Conservation (phyloP, 371 early-diverging fungal genomes). For the Mortierella sp. region DNA sequence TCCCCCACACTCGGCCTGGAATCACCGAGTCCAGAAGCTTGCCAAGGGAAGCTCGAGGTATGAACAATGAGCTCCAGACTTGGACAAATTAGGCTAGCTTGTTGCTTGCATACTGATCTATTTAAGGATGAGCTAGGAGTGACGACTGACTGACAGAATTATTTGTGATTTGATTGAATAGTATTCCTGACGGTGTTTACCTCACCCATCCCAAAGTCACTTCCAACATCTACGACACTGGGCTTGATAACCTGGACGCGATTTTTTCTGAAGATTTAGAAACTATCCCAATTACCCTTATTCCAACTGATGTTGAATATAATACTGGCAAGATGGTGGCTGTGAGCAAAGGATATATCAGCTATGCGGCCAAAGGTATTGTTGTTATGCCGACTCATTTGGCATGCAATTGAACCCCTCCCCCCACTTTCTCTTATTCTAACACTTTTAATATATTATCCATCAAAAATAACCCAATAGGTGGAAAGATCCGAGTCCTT, state of each 20-base stretch:
- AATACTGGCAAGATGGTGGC: slow-evolving; percentile 53
- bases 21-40: slow-evolving; percentile 51
- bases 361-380: slow-evolving; percentile 57
- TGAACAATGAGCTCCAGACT: neutral
- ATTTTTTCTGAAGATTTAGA: slow-evolving; percentile 54
- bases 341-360: slow-evolving; percentile 55
- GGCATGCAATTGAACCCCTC: too few relatives aligned
- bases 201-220: slow-evolving; percentile 29
- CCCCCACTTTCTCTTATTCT: too few relatives aligned
- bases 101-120: too few relatives aligned
- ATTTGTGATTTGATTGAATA: neutral
- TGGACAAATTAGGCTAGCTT: too few relatives aligned
- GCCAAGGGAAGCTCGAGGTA: slow-evolving; percentile 52
- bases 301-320: slow-evolving; percentile 54
- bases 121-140: too few relatives aligned
- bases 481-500: slow-evolving; percentile 57
- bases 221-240: slow-evolving; percentile 40
- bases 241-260: slow-evolving; percentile 43
- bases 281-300: slow-evolving; percentile 54
- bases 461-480: slow-evolving; percentile 14
- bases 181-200: slow-evolving; percentile 55
- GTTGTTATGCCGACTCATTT: neutral
- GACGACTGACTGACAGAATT: neutral
- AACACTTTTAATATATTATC: neutral
- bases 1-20: slow-evolving; percentile 52